Percentiles rank a stretch among this genome's conserved stretches.
Evolutionary conservation across 805 yeast genomes (phyloP).

Genomic region (Starmerella bombicola): DNA sequence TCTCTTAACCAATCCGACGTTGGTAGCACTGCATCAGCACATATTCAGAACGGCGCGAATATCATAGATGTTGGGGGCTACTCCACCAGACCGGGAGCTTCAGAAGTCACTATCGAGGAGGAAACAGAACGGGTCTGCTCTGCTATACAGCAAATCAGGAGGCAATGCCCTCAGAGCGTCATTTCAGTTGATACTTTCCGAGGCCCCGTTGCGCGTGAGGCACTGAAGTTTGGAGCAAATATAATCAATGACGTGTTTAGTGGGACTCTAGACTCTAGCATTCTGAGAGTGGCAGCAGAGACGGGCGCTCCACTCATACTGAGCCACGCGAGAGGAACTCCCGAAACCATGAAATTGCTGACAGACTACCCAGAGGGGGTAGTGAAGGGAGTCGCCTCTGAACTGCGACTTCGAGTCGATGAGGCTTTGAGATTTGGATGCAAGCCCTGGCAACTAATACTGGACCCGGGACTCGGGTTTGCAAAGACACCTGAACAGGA

Average conservation of each 20-base stretch:
- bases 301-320: constrained; percentile 59
- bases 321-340: constrained; percentile 77
- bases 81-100: constrained; percentile 79
- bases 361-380: constrained; percentile 41
- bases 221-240: constrained; percentile 70
- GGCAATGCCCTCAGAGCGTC: constrained; percentile 33
- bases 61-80: constrained; percentile 91
- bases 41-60: constrained; percentile 48
- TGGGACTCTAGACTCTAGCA: constrained; percentile 55
- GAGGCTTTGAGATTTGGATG: constrained; percentile 54
- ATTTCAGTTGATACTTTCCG: constrained; percentile 86
- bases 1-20: constrained; percentile 27
- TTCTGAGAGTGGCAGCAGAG: constrained; percentile 58
- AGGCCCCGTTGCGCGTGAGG: constrained; percentile 54
- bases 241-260: constrained; percentile 84
- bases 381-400: constrained; percentile 49
- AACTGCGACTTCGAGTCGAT: constrained; percentile 43
- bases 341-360: constrained; percentile 53
- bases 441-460: constrained; percentile 74
- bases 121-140: constrained; percentile 65
- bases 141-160: constrained; percentile 48
- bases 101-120: constrained; percentile 46
- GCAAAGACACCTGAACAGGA: constrained; percentile 76
- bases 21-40: constrained; percentile 24
- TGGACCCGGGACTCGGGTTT: constrained; percentile 95